Evolutionary conservation across 2,329 filamentous ascomycete species (phyloP).

Genomic region (Cladosporium sp.): DNA sequence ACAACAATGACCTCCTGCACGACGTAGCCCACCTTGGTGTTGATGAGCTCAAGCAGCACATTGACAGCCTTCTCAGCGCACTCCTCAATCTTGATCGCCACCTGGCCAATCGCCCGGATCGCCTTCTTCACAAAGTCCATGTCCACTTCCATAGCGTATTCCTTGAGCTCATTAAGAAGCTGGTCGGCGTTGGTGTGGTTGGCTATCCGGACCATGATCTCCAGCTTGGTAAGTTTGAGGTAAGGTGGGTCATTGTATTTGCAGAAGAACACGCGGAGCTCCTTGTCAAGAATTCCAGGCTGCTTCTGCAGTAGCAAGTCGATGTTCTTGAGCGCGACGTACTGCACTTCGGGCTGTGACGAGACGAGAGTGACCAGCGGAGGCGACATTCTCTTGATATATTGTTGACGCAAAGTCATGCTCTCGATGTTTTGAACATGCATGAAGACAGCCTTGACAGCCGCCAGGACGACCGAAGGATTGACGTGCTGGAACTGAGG

Average conservation of each 20-base stretch:
- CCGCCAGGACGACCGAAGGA: slow-evolving; percentile 92
- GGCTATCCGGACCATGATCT: slow-evolving; percentile 99
- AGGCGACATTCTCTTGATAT: slow-evolving; percentile 98
- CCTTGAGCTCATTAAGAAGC: slow-evolving; percentile 88
- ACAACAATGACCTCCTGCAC: slow-evolving; percentile 99
- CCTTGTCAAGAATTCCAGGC: slow-evolving; percentile 94
- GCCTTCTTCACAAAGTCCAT: slow-evolving; percentile 98
- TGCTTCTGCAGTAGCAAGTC: slow-evolving; percentile 94
- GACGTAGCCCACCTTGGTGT: slow-evolving; percentile 98
- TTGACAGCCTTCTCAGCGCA: slow-evolving; percentile 96
- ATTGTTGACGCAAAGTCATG: slow-evolving; percentile 75
- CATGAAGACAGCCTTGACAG: slow-evolving; percentile 95
- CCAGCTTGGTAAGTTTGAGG: slow-evolving; percentile 94
- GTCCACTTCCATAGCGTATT: slow-evolving; percentile 96
- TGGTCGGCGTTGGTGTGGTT: slow-evolving; percentile 97
- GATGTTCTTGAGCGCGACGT: slow-evolving; percentile 94
- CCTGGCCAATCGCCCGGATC: slow-evolving; percentile 94
- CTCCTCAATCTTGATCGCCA: slow-evolving; percentile 96
- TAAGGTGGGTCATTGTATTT: slow-evolving; percentile 99
- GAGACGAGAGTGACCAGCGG: slow-evolving; percentile 93
- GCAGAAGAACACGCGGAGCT: slow-evolving; percentile 98
- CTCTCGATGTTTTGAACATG: slow-evolving; percentile 82
- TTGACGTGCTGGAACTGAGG: slow-evolving; percentile 99
- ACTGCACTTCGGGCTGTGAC: slow-evolving; percentile 94
- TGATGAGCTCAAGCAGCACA: slow-evolving; percentile 87